A percentile compares a stretch with the other conserved stretches of the same genome.
These are phyloP conservation scores for Helicostylum pulchrum DNA, from an alignment of 192 early-diverging fungal genomes.

Conservation along the genomic window DNA sequence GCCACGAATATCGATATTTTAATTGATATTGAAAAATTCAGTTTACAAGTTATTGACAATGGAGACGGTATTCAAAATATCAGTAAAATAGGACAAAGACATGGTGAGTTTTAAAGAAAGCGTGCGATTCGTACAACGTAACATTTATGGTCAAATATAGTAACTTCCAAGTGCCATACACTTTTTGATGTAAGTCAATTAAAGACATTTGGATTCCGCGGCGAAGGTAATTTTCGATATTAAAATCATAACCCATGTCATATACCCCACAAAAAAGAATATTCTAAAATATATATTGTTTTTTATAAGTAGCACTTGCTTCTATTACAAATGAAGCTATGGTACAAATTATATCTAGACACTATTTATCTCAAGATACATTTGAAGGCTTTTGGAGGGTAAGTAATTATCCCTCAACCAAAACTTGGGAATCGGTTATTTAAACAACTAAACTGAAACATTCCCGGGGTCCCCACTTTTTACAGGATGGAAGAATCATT, in stretches of 20 bases:
- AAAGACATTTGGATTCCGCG: constrained; percentile 63
- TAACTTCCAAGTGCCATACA: constrained; percentile 56
- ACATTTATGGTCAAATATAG: constrained; percentile 21
- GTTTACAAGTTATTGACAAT: constrained; percentile 60
- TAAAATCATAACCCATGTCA: neutral
- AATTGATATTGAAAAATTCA: constrained; percentile 39
- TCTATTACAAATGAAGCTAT: constrained; percentile 44
- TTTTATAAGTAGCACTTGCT: constrained; percentile 39
- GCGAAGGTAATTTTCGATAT: constrained; percentile 53
- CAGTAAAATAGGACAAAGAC: constrained; percentile 45
- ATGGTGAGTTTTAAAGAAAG: constrained; percentile 22
- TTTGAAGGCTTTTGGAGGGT: constrained; percentile 43
- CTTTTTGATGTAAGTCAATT: constrained; percentile 37
- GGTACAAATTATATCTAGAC: constrained; percentile 54
- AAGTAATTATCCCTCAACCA: neutral
- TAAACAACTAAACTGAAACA: too few relatives aligned
- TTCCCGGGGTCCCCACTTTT: neutral
- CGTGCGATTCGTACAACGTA: neutral
- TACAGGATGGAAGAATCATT: constrained; percentile 49
- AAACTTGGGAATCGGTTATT: too few relatives aligned
- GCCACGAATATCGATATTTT: constrained; percentile 49
- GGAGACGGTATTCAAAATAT: constrained; percentile 59
- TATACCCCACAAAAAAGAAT: neutral
- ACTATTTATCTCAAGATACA: constrained; percentile 31
- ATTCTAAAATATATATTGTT: too few relatives aligned